These are phyloP conservation scores for Boletus subparvulus DNA, from an alignment of 768 basidiomycete genomes.

Conservation along the genomic window DNA sequence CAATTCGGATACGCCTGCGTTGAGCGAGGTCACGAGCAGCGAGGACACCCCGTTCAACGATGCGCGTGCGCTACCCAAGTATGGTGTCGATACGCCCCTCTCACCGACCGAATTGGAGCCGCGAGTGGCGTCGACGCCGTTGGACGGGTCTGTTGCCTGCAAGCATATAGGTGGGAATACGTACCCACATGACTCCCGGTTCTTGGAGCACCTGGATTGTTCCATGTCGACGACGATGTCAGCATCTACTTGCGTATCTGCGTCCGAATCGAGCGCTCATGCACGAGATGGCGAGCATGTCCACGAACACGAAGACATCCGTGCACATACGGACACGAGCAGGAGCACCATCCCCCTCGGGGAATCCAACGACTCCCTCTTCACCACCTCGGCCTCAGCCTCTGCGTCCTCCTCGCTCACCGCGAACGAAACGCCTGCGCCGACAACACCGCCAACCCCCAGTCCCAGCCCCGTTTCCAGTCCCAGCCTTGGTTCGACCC, in stretches of 20 bases:
- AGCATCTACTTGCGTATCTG: slow-evolving; percentile 5
- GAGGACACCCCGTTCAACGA: slow-evolving; percentile 25
- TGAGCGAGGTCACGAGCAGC: slow-evolving; percentile 7
- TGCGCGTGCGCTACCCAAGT: slow-evolving; percentile 14
- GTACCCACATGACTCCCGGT: slow-evolving; percentile 12
- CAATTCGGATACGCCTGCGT: slow-evolving; percentile 9
- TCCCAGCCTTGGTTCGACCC: not conserved
- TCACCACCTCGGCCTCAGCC: slow-evolving; percentile 21
- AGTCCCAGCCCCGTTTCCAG: slow-evolving; percentile 1
- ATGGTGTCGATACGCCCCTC: slow-evolving; percentile 5
- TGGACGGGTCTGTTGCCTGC: not conserved
- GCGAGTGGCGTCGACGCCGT: slow-evolving; percentile 11
- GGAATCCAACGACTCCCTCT: slow-evolving; percentile 32
- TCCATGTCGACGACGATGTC: slow-evolving; percentile 15
- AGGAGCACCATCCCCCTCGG: slow-evolving; percentile 11
- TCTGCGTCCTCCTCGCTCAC: slow-evolving; percentile 22
- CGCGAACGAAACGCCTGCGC: slow-evolving; percentile 19
- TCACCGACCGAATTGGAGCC: slow-evolving; percentile 8
- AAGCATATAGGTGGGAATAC: not conserved
- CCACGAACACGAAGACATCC: not conserved
- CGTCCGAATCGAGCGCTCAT: slow-evolving; percentile 8
- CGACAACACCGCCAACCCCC: slow-evolving; percentile 30
- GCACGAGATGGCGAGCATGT: not conserved
- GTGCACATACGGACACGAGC: not conserved
- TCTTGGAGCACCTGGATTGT: slow-evolving; percentile 25